phyloP scores from a whole-genome alignment of 352 stramenopile genomes.

The Pythium aphanidermatum region DNA sequence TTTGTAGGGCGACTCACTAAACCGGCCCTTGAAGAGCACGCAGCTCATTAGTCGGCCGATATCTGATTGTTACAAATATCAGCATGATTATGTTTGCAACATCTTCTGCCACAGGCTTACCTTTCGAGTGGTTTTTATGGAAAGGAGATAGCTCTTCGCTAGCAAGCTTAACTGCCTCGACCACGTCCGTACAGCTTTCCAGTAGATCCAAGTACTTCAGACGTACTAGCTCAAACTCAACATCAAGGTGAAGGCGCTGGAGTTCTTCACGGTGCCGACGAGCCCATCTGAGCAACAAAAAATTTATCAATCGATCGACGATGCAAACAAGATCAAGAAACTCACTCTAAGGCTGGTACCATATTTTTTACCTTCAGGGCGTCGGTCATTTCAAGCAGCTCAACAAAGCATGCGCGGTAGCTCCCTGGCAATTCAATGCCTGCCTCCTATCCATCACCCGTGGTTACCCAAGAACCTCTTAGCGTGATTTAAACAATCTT shows the following conservation, averaged over 20 bases:
- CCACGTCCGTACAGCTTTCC: slow-evolving; percentile 51
- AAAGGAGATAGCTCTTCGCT: slow-evolving; percentile 57
- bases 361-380: slow-evolving; percentile 61
- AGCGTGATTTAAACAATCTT: background rate
- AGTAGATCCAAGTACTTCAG: slow-evolving; percentile 78
- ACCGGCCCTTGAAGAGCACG: slow-evolving; percentile 64
- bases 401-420: slow-evolving; percentile 61
- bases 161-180: slow-evolving; percentile 66
- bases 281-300: slow-evolving; percentile 40
- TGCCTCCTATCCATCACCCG: no score
- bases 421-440: slow-evolving; percentile 38
- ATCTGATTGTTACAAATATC: slow-evolving; percentile 24
- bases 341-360: slow-evolving; percentile 58
- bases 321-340: background rate
- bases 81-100: background rate
- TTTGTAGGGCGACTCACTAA: slow-evolving; percentile 77
- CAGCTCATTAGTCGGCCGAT: slow-evolving; percentile 77
- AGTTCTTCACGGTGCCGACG: slow-evolving; percentile 47
- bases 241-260: slow-evolving; percentile 42
- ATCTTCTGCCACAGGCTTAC: no score
- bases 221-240: slow-evolving; percentile 81
- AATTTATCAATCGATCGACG: background rate
- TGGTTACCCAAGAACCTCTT: no score
- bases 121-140: slow-evolving; percentile 50
- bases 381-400: slow-evolving; percentile 59